Evolutionary conservation across 2,329 filamentous ascomycete species (phyloP), one percentile per base, ranked within the genome.

Genomic region (Monilinia vaccinii-corymbosi): DNA sequence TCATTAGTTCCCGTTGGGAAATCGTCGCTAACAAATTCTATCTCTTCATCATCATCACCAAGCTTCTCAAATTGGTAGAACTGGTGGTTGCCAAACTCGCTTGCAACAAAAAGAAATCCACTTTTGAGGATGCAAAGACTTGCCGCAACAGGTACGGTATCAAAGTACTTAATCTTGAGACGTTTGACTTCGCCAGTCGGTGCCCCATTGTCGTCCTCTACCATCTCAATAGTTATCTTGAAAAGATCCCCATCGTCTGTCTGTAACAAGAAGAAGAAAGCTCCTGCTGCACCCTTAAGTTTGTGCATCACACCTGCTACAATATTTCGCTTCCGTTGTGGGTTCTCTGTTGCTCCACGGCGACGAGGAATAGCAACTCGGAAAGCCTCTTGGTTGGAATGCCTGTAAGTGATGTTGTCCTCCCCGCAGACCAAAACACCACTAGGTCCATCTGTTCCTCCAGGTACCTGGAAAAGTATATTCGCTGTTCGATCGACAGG

Each of bases 11-110:
- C 91, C 0, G 86, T 81, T 0, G 91, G 86, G 65, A 88, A 96
- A 64, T 88, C 80, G 57, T 94, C 90, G 73, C 92, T 97, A 31
- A 79, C 81, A 69, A 92, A 97, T 70, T 96, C 88, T 0, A 85
- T 80, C 73, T 97, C 91, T 2, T 96, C 88, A 63, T 96, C 91
- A 68, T 97, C 93, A 64, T 99, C 94, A 46, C 93, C 95, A 8
- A 99, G 83, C 70, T 96, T 96, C 73, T 97, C 91, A 64, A 99
- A 96, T 72, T 97, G 93, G 73, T 97, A 99, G 67, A 99, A 91
- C 62, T 91, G 85, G 71, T 95, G 89, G 71, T 97, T 94, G 34
- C 95, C 94, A 64, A 88, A 91, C 73, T 99, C 93, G 69, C 89
- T 90, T 9, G 91, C 91, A 57, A 93, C 88, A 70, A 94, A 99